Percentiles rank a stretch among this genome's conserved stretches.
Evolutionary conservation across 176 grass and related monocot genomes (phyloP).

Genomic region (Canna indica): DNA sequence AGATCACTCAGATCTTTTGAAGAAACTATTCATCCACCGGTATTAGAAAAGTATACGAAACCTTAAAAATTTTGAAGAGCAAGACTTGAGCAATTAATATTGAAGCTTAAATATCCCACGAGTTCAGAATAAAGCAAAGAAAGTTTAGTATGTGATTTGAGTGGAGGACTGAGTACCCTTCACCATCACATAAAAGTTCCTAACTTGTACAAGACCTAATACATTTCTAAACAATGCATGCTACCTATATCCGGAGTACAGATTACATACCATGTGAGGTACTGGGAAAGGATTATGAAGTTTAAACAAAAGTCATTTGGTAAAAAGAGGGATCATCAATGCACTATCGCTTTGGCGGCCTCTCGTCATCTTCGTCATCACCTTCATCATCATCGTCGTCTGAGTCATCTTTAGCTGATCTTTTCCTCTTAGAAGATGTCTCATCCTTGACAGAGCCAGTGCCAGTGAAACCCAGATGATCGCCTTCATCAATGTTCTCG

Average conservation of each 20-base stretch:
- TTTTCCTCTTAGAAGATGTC: slow-evolving; percentile 19
- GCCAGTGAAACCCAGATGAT: neutral
- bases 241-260: neutral
- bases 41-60: no score
- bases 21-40: no score
- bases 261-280: neutral
- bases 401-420: slow-evolving; percentile 5
- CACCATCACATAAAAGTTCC: neutral
- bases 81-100: no score
- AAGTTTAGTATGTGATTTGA: neutral
- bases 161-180: neutral
- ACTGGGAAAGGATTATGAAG: neutral
- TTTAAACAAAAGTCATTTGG: neutral
- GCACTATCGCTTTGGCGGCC: slow-evolving; percentile 15
- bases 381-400: slow-evolving; percentile 2
- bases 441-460: neutral
- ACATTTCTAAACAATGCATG: neutral
- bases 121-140: neutral
- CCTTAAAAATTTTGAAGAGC: no score
- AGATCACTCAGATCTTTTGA: no score
- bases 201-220: neutral
- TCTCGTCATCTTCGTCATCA: neutral
- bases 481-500: slow-evolving; percentile 6
- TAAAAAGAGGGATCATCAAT: neutral
- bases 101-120: no score